phyloP scores from a whole-genome alignment of 2,329 filamentous ascomycete genomes.

The Trichoderma polysporum region DNA sequence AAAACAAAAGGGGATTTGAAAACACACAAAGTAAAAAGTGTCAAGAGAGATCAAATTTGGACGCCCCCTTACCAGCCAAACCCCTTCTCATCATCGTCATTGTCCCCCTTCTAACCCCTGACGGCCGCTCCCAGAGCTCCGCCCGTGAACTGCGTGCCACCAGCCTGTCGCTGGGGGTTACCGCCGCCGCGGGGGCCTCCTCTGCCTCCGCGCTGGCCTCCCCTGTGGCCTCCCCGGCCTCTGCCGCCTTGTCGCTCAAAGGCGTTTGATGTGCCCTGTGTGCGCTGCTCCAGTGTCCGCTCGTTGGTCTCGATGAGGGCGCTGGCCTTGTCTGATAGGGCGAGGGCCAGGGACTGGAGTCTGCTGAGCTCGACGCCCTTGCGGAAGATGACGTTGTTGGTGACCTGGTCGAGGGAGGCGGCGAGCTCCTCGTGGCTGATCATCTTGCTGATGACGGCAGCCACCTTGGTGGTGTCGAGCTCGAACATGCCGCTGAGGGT shows the following conservation, averaged over 20 bases:
- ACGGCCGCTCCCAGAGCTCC: slow-evolving; percentile 72
- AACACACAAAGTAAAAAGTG: slow-evolving; percentile 13
- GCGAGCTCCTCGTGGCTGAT: slow-evolving; percentile 98
- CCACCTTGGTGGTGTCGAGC: slow-evolving; percentile 83
- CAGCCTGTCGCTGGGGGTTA: slow-evolving; percentile 63
- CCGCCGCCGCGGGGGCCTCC: slow-evolving; percentile 60
- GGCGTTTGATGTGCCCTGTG: slow-evolving; percentile 90
- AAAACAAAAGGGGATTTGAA: slow-evolving; percentile 12
- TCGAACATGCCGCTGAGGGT: slow-evolving; percentile 95
- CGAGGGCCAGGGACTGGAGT: slow-evolving; percentile 91
- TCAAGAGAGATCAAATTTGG: slow-evolving; percentile 19
- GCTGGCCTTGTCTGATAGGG: slow-evolving; percentile 93
- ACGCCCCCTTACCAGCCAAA: slow-evolving; percentile 21
- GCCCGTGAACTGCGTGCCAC: slow-evolving; percentile 78
- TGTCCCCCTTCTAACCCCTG: slow-evolving; percentile 47
- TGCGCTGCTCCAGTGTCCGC: slow-evolving; percentile 93
- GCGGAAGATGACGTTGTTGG: slow-evolving; percentile 95
- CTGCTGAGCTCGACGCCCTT: slow-evolving; percentile 98
- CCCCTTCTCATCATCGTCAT: slow-evolving; percentile 15
- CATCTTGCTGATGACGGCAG: slow-evolving; percentile 98
- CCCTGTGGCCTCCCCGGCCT: slow-evolving; percentile 64
- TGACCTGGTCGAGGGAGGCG: slow-evolving; percentile 96
- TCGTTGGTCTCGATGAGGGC: slow-evolving; percentile 96
- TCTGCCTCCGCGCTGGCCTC: slow-evolving; percentile 61
- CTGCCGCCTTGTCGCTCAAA: slow-evolving; percentile 90